phyloP scores from a whole-genome alignment of 345 rosid species.

The Orychophragmus violaceus region DNA sequence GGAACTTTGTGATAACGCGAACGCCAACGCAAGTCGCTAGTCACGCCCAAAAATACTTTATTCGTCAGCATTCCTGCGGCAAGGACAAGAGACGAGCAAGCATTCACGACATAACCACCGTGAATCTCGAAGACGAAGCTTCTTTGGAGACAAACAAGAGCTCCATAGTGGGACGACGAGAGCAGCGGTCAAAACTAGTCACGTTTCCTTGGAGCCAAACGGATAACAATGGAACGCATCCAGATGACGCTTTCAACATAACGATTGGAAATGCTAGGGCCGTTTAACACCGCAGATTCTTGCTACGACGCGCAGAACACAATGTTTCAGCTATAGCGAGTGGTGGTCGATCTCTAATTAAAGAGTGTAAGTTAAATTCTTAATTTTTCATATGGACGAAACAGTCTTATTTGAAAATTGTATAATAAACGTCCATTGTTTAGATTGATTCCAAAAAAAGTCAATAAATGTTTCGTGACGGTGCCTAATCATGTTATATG shows the following conservation, averaged over 20 bases:
- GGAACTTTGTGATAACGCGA: conserved; percentile 76
- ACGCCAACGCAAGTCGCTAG: conserved; percentile 99
- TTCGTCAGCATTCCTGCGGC: conserved; percentile 82
- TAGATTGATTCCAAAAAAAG: background rate
- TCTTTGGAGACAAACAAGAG: conserved; percentile 42
- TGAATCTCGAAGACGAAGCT: conserved; percentile 52
- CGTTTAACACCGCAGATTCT: conserved; percentile 24
- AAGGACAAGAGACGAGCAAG: conserved; percentile 96
- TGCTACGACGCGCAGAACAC: conserved; percentile 20
- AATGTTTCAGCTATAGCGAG: conserved; percentile 21
- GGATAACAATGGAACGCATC: conserved; percentile 13
- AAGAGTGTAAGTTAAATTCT: conserved; percentile 15
- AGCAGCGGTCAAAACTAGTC: conserved; percentile 23
- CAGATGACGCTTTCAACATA: conserved; percentile 19
- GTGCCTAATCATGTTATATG: background rate
- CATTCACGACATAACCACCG: conserved; percentile 94
- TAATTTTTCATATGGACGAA: conserved; percentile 22
- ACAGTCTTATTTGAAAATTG: conserved; percentile 18
- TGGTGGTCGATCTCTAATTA: conserved; percentile 4
- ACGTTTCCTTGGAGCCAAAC: conserved; percentile 25
- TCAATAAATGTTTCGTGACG: conserved; percentile 3
- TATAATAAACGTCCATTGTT: conserved; percentile 24
- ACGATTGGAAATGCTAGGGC: conserved; percentile 29
- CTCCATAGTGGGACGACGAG: conserved; percentile 25
- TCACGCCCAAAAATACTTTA: conserved; percentile 95